These are phyloP conservation scores for Coemansia sp. DNA, from an alignment of 192 early-diverging fungal species.

Conservation along the genomic window DNA sequence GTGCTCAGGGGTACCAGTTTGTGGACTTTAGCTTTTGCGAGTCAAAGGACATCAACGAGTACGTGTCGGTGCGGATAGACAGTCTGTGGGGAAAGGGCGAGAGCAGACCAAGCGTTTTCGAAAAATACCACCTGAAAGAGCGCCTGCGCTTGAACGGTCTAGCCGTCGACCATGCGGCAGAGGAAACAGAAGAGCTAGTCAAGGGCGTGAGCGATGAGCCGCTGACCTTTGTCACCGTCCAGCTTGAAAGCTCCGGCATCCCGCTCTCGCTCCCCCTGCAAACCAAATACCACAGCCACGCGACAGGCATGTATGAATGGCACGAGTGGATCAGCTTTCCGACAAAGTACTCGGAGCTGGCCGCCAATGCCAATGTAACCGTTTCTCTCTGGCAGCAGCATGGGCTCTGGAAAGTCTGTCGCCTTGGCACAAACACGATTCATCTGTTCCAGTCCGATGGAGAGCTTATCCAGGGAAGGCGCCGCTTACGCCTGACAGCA, in stretches of 20 bases:
- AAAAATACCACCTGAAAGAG: conserved; percentile 13
- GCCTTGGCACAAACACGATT: conserved; percentile 76
- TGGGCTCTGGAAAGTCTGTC: conserved; percentile 67
- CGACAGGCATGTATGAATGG: conserved; percentile 56
- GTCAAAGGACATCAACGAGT: conserved; percentile 45
- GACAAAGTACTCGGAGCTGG: conserved; percentile 81
- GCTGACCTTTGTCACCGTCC: conserved; percentile 37
- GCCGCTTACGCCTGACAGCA: conserved; percentile 63
- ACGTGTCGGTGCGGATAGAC: conserved; percentile 43
- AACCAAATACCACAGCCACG: conserved; percentile 32
- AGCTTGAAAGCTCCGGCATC: conserved; percentile 44
- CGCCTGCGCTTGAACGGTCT: conserved; percentile 23
- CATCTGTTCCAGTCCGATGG: conserved; percentile 80
- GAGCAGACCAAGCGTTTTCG: conserved; percentile 1
- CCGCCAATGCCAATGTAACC: conserved; percentile 62
- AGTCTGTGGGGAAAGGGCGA: conserved; percentile 36
- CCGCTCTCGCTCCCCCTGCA: conserved; percentile 41
- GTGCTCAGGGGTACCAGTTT: conserved; percentile 27
- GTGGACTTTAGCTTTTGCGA: conserved; percentile 52
- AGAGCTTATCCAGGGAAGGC: conserved; percentile 80
- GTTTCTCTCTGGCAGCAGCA: conserved; percentile 80
- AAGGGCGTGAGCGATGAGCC: background rate
- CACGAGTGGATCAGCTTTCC: conserved; percentile 93
- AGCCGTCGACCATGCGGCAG: conserved; percentile 1
- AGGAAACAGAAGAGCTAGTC: background rate